Base-by-base conservation (phyloP, 768 basidiomycete genomes). In the Amyloporia xantha region DNA sequence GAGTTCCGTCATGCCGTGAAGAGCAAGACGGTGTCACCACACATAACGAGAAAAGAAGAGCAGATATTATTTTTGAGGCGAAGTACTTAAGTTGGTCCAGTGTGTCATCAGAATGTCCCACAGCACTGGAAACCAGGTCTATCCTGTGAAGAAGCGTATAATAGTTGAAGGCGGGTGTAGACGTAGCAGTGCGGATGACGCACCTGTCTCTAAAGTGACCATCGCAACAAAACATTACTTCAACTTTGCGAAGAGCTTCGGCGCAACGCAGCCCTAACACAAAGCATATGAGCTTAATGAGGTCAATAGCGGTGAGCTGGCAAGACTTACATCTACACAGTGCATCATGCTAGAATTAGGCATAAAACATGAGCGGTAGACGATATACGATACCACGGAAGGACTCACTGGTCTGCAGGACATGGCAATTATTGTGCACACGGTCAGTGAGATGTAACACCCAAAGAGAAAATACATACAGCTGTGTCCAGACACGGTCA, bases 161-260 rank as follows among this genome's bases (percentile, higher is more conserved):
- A n/a, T n/a, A n/a, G n/a, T n/a, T n/a, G n/a, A n/a, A n/a, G n/a
- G n/a, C n/a, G n/a, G n/a, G n/a, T n/a, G n/a, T n/a, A n/a, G n/a
- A n/a, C n/a, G n/a, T n/a, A n/a, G n/a, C n/a, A n/a, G n/a, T n/a
- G n/a, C 12, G 5, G 6, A 25, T 9, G 13, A 6, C 42, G 26
- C 26, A 28, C 42, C 42, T 43, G 28, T 25, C 26, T 43, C 21
- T 43, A 43, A 12, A n/a, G 21, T 24, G 6, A n/a, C 24, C 3
- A 26, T n/a, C 10, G 24, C 10, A 11, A 9, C 9, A 13, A 12
- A n/a, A 7, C 30, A 7, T 23, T 71, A 82, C 59, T 72, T 76
- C 39, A 94, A 77, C 70, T 90, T 86, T 64, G 78, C 64, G 72
- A 91, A 93, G 41, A 95, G 70, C 68, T 84, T 90, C 60, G 91